These are phyloP conservation scores for Takashimella koratensis DNA, from an alignment of 1,284 basidiomycete species.

Conservation along the genomic window DNA sequence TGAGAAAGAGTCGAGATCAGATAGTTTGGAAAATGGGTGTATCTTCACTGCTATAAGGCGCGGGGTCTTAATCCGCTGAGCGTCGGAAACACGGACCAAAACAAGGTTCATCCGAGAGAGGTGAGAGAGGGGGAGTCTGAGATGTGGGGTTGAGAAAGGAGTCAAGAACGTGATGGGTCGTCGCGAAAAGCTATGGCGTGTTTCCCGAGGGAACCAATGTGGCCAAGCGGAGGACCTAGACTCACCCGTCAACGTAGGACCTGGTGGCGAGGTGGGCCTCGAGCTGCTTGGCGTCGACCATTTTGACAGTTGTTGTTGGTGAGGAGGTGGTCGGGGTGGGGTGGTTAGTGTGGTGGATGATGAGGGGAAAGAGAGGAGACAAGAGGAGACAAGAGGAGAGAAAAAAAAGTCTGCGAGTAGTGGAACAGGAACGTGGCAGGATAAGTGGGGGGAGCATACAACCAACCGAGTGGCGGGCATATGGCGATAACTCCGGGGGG, in stretches of 20 bases:
- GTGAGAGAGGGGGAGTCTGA: slow-evolving; percentile 31
- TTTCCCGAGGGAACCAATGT: too few species aligned
- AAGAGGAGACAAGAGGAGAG: background rate
- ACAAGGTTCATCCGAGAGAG: slow-evolving; percentile 68
- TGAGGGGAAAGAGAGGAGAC: background rate
- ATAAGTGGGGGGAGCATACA: background rate
- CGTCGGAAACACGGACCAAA: slow-evolving; percentile 99
- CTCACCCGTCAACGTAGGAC: slow-evolving; percentile 45
- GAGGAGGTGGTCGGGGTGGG: background rate
- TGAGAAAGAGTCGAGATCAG: slow-evolving; percentile 61
- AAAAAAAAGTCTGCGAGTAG: background rate
- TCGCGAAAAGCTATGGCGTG: too few species aligned
- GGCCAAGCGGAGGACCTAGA: too few species aligned
- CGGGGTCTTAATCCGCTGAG: slow-evolving; percentile 90
- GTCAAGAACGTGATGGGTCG: too few species aligned
- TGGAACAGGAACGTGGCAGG: background rate
- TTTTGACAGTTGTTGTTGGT: slow-evolving; percentile 49
- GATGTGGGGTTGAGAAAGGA: too few species aligned
- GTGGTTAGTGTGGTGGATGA: background rate
- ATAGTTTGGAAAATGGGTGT: slow-evolving; percentile 64
- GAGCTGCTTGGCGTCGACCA: slow-evolving; percentile 72
- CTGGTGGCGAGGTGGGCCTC: slow-evolving; percentile 70
- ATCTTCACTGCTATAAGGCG: slow-evolving; percentile 58
- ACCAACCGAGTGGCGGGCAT: too few species aligned
- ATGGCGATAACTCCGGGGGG: too few species aligned